Base-by-base conservation (phyloP, 164 flowering plant genomes). In the Buxus sempervirens region DNA sequence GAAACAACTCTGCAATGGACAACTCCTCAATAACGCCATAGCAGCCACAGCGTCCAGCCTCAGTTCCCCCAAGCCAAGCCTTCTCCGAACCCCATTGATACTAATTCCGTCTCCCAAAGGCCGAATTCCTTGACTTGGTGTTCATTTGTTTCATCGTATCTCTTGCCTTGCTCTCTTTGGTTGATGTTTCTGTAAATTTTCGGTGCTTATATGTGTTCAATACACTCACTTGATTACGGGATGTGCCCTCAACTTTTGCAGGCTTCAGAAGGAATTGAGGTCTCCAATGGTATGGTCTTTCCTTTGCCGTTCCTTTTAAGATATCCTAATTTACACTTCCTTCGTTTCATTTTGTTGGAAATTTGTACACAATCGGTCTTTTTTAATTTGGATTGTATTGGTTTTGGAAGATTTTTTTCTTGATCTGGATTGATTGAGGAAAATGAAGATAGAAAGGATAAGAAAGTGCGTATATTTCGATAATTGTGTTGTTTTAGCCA, bases 251-350 rank as follows among this genome's bases (percentile, higher is more conserved):
- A 16, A 1, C 1, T 22, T 20, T 61, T 69, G 66, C 82, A 87
- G 91, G 84, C 75, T 87, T 42, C 89, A 87, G 68, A 85, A 82
- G 78, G 91, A 87, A 67, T 77, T 87, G 72, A 83, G 85, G 91
- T 69, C 88, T 73, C 85, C 85, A 19, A 85, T 87, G 91, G 88
- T 85, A 81, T 32, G 38, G 5, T 21, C 67, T 51, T 54, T 8
- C 45, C 42, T 12, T 15, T 53, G 36, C 54, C 0, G 32, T 51
- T 60, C 48, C 54, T 8, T 26, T 69, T 23, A 25, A 27, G 26
- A 38, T 32, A 49, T 41, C 28, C 24, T n/a, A 23, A 27, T 10
- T 56, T 4, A 36, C 18, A 27, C 9, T 2, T 9, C 51, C n/a
- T 36, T 16, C 51, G 9, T n/a, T 21, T 36, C 12, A 20, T 62